Conservation (phyloP, 2,329 filamentous ascomycete genomes). For the Cephalotrichum gorgonifer region DNA sequence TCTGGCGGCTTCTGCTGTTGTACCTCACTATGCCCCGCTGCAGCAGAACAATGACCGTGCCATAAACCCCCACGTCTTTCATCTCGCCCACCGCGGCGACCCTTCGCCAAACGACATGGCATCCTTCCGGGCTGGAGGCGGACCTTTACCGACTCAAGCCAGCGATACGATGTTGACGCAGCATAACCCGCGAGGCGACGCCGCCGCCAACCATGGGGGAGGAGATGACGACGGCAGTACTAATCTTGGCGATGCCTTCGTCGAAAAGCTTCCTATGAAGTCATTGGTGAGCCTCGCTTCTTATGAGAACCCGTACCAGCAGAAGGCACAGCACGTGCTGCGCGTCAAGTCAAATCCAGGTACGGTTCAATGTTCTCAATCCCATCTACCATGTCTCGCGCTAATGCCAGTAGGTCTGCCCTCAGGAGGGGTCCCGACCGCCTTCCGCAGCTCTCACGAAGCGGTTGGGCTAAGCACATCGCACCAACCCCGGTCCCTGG, state of each 20-base stretch:
- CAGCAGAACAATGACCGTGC: constrained; percentile 45
- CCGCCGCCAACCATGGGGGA: not conserved
- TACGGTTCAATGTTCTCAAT: not conserved
- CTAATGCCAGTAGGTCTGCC: not conserved
- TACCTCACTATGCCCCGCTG: constrained; percentile 35
- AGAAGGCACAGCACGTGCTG: constrained; percentile 25
- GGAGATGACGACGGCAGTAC: not conserved
- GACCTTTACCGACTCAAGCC: not conserved
- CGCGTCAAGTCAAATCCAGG: not conserved
- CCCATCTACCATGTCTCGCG: not conserved
- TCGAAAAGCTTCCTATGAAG: constrained; percentile 24
- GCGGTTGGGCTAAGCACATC: not conserved
- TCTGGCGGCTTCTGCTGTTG: not conserved
- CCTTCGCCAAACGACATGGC: not conserved
- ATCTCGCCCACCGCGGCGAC: not conserved
- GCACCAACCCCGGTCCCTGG: not conserved
- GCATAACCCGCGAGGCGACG: not conserved
- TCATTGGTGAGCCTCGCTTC: constrained; percentile 43
- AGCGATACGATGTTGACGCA: not conserved
- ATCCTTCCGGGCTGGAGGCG: not conserved
- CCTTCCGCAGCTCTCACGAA: not conserved
- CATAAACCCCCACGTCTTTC: constrained; percentile 22
- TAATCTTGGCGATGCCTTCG: not conserved
- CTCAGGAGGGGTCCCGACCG: not conserved
- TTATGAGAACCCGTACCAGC: constrained; percentile 44